Base-by-base conservation (phyloP, 2,329 filamentous ascomycete genomes). In the Paecilomyces formosus region DNA sequence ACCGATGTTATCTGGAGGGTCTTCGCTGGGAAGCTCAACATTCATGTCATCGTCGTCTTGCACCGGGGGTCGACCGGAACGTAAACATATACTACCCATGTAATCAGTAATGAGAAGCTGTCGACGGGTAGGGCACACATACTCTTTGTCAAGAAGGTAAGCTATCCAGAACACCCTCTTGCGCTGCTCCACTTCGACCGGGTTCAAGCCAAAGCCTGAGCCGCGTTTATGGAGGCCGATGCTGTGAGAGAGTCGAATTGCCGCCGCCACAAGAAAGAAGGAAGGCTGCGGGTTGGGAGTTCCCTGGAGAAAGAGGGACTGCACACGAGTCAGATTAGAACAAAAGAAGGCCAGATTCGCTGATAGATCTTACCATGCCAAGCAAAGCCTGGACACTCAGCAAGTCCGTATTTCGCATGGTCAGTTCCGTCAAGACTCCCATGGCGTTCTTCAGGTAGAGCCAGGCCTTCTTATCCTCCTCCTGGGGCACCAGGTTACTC, bases 241-340 rank as follows among this genome's bases (percentile, higher is more conserved):
- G 68, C 88, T 96, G 72, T 97, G 93, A 1, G 93, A 89, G 21
- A 96, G 81, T 56, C 94, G 84, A 64, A 97, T 93, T 3, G 94
- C 94, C 12, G 92, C 90, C 4, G 93, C 90, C 30, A 97, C 88
- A 55, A 97, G 82, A 67, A 96, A 88, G 71, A 95, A 97, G 1
- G 90, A 89, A 1, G 94, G 93, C 66, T 99, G 94, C 0, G 93
- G 94, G 68, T 97, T 99, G 0, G 94, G 93, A 0, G 94, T 97
- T 62, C 94, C 94, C 72, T 97, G 91, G 75, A 99, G 83, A 76
- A 97, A 99, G 15, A 97, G 80, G 2, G 92, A 87, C 79, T 82
- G 62, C n/a, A 57, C 49, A 39, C 35, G 49, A 12, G 45, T 67
- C 61, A 68, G 59, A 33, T 52, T 33, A 33, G 21, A 26, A 39